A percentile compares a stretch with the other conserved stretches of the same genome.
Conservation (phyloP, 495 filamentous ascomycete genomes). For the Penicillium antarcticum region DNA sequence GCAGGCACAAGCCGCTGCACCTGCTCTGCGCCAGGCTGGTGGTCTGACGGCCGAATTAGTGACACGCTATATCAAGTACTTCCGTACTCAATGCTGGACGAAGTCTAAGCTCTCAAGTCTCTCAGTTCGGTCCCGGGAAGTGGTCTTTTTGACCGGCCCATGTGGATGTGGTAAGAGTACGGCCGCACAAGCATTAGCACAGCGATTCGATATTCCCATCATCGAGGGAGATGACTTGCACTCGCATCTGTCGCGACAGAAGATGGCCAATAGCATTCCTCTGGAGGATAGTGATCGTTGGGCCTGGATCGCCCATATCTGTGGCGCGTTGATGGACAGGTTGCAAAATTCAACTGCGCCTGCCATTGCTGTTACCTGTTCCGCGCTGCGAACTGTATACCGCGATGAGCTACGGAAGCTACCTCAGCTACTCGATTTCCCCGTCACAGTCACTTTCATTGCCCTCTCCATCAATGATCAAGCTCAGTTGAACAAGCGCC, state of each 20-base stretch:
- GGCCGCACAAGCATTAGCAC: conserved; percentile 8
- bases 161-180: conserved; percentile 25
- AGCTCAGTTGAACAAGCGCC: conserved; percentile 9
- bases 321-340: conserved; percentile 24
- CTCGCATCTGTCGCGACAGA: conserved; percentile 14
- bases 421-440: conserved; percentile 16
- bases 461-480: conserved; percentile 3
- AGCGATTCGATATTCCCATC: conserved; percentile 9
- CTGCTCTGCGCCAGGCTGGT: conserved; percentile 10
- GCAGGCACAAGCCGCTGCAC: conserved; percentile 14
- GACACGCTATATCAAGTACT: conserved; percentile 13
- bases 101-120: background rate
- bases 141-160: conserved; percentile 22
- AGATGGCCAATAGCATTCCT: conserved; percentile 19
- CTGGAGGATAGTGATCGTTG: conserved; percentile 21
- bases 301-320: conserved; percentile 25
- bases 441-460: conserved; percentile 21
- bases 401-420: conserved; percentile 21
- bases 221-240: conserved; percentile 27
- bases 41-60: conserved; percentile 9
- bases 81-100: conserved; percentile 15
- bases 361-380: conserved; percentile 20
- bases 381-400: conserved; percentile 17
- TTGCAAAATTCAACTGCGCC: conserved; percentile 6
- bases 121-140: background rate